Base-by-base conservation (phyloP, 2,329 filamentous ascomycete genomes). In the Apiospora arundinis region DNA sequence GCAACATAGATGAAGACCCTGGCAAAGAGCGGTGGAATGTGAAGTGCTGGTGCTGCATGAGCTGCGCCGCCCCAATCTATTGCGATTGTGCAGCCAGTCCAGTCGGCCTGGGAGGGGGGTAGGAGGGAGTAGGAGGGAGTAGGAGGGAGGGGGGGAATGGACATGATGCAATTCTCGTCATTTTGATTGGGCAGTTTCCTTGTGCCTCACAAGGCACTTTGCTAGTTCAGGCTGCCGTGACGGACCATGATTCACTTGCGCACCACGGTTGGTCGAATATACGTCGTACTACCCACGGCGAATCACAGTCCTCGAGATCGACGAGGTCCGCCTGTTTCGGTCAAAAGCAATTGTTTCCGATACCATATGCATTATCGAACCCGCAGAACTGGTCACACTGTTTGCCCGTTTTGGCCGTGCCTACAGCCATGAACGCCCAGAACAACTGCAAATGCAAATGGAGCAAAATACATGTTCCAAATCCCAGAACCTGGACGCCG, bases 11-110 rank as follows among this genome's bases (percentile, higher is more conserved):
- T 37, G n/a, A 49, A 70, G 69, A 70, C 69, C 69, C 69, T 46
- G 42, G 71, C 25, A 72, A 72, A 67, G 69, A 70, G 71, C 71
- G 71, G 71, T 72, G 69, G 60, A 63, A 63, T 40, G 56, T 37
- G n/a, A 48, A 48, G 42, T 42, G 56, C 66, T 49, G 56, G 67
- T 69, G 67, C 70, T 69, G 67, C 70, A 63, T 69, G 70, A 69
- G 66, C 25, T 69, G 70, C 70, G 67, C 67, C 70, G 70, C 70
- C 70, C 66, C 70, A 52, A 69, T 69, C 56, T 63, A 63, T 63
- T 63, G 56, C 56, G 56, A 63, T 63, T 63, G 56, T 32, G 56
- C 56, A 63, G 56, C 52, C 52, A 63, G 52, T 63, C 18, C 52
- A 21, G 52, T 37, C 52, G 52, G 25, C 67, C 11, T 45, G 42